phyloP scores from a whole-genome alignment of 352 stramenopile species.

The Phytophthora macrochlamydospora region DNA sequence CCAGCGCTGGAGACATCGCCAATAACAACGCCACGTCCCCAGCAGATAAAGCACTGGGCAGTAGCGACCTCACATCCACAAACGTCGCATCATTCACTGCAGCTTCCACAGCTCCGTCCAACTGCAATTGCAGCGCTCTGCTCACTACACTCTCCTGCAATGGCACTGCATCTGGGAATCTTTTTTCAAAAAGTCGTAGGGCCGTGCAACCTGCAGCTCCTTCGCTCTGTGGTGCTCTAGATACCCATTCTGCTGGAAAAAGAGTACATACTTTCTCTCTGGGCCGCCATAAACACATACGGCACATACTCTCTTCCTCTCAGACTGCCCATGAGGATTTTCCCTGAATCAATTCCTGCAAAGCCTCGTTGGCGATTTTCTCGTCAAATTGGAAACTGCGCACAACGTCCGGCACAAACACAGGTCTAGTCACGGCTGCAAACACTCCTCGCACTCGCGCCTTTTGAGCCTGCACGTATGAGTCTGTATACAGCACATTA shows the following conservation, averaged over 20 bases:
- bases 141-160: slow-evolving; percentile 74
- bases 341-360: slow-evolving; percentile 61
- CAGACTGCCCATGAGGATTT: slow-evolving; percentile 66
- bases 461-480: slow-evolving; percentile 70
- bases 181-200: slow-evolving; percentile 77
- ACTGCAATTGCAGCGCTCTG: slow-evolving; percentile 57
- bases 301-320: slow-evolving; percentile 81
- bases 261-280: slow-evolving; percentile 82
- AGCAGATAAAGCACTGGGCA: slow-evolving; percentile 62
- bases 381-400: slow-evolving; percentile 66
- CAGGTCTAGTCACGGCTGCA: slow-evolving; percentile 62
- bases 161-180: slow-evolving; percentile 69
- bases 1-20: slow-evolving; percentile 43
- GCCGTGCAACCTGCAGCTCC: slow-evolving; percentile 65
- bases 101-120: slow-evolving; percentile 76
- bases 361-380: slow-evolving; percentile 58
- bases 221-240: slow-evolving; percentile 60
- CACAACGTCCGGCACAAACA: slow-evolving; percentile 73
- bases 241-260: slow-evolving; percentile 87
- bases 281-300: slow-evolving; percentile 74
- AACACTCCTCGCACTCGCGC: slow-evolving; percentile 74
- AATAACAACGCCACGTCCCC: slow-evolving; percentile 58
- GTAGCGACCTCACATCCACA: slow-evolving; percentile 59
- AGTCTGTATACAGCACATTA: slow-evolving; percentile 81
- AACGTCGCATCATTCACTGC: slow-evolving; percentile 70